Evolutionary conservation across 2,329 filamentous ascomycete species (phyloP).

Genomic region (Gaeumannomyces sp.): DNA sequence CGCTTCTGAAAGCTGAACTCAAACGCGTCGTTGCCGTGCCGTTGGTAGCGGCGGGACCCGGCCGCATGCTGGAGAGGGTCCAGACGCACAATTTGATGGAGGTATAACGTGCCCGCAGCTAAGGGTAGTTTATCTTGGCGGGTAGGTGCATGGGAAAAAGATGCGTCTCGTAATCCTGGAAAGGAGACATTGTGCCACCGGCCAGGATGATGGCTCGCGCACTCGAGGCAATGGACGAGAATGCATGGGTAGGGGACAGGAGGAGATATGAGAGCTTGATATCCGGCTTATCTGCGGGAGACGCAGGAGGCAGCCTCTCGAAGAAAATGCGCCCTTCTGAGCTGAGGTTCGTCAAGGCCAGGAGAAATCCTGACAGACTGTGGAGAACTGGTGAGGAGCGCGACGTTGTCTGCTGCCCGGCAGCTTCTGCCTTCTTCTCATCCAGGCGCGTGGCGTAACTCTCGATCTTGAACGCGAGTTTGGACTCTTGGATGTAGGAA

Average conservation of each 20-base stretch:
- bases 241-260: slow-evolving; percentile 85
- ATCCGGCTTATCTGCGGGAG: slow-evolving; percentile 26
- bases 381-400: slow-evolving; percentile 53
- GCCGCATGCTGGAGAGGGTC: slow-evolving; percentile 49
- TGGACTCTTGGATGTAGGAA: slow-evolving; percentile 83
- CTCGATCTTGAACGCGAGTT: slow-evolving; percentile 90
- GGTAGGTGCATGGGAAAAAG: slow-evolving; percentile 70
- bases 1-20: slow-evolving; percentile 86
- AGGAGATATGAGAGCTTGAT: slow-evolving; percentile 76
- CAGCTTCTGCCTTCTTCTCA: slow-evolving; percentile 31
- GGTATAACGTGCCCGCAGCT: slow-evolving; percentile 96
- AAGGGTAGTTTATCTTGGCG: slow-evolving; percentile 64
- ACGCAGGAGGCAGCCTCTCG: slow-evolving; percentile 34
- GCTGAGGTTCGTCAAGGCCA: slow-evolving; percentile 81
- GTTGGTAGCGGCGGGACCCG: slow-evolving; percentile 18
- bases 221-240: slow-evolving; percentile 77
- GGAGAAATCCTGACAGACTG: slow-evolving; percentile 56
- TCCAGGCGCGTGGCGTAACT: slow-evolving; percentile 67
- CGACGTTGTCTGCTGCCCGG: slow-evolving; percentile 26
- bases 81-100: slow-evolving; percentile 72
- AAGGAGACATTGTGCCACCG: slow-evolving; percentile 96
- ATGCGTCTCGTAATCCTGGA: slow-evolving; percentile 81
- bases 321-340: slow-evolving; percentile 62
- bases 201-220: slow-evolving; percentile 85
- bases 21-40: slow-evolving; percentile 44